Percentiles rank a stretch among this genome's conserved stretches.
Conservation (phyloP, 1,284 basidiomycete species). For the Gymnopus androsaceus region DNA sequence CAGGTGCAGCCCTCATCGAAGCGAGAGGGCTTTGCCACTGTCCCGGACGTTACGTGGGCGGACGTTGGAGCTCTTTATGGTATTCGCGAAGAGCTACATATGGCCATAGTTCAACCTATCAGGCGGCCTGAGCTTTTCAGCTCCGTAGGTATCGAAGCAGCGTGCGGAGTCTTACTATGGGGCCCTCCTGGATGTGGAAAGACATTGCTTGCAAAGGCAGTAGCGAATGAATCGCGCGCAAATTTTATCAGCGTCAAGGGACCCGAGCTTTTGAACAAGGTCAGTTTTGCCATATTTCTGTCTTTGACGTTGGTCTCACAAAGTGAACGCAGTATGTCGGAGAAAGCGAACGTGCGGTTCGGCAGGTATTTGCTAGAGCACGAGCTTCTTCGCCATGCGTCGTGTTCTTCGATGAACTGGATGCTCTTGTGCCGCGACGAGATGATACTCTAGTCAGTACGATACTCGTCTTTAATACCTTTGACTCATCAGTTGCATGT, state of each 20-base stretch:
- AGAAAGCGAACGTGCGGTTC: conserved; percentile 93
- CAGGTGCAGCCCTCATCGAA: conserved; percentile 95
- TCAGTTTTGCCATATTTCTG: conserved; percentile 27
- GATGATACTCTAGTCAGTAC: conserved; percentile 78
- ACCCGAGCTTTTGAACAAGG: conserved; percentile 95
- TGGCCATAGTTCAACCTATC: conserved; percentile 97
- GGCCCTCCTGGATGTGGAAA: conserved; percentile 98
- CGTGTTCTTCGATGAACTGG: conserved; percentile 95
- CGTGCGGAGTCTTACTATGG: conserved; percentile 95
- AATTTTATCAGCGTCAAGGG: conserved; percentile 99
- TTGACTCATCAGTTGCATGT: conserved; percentile 3
- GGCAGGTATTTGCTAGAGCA: conserved; percentile 91
- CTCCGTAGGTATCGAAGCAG: conserved; percentile 82
- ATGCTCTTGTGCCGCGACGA: conserved; percentile 91
- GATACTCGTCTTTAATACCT: conserved; percentile 2
- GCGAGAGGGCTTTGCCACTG: conserved; percentile 96
- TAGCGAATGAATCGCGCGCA: conserved; percentile 91
- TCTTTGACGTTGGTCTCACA: neutral
- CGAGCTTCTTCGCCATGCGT: conserved; percentile 88
- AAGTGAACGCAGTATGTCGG: conserved; percentile 86
- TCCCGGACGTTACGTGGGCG: conserved; percentile 93
- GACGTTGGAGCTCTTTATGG: conserved; percentile 91
- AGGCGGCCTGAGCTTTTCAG: conserved; percentile 86
- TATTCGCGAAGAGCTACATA: conserved; percentile 90
- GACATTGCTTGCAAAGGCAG: conserved; percentile 93